Base-by-base conservation (phyloP, 495 filamentous ascomycete genomes). In the Parathielavia hyrcaniae region DNA sequence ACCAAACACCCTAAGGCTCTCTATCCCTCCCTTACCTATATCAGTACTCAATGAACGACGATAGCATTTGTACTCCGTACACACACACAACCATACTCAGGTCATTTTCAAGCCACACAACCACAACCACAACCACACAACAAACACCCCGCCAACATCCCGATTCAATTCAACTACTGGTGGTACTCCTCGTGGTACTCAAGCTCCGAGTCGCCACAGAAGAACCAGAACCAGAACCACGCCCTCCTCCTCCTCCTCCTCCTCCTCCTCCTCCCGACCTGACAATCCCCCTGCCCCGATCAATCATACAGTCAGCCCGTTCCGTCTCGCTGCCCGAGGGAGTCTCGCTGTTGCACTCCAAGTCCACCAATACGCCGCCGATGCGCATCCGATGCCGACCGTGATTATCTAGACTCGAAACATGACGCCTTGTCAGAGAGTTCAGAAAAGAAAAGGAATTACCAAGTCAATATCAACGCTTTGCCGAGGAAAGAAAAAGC, bases 291-390 rank as follows among this genome's bases (percentile, higher is more conserved):
- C 46, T 32, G 1, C 55, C 55, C 46, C 38, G 4, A n/a, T 46
- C 43, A 30, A 57, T 38, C 55, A 57, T 57, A 13, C 17, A 16
- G 5, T 57, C 55, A 19, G 48, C 40, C 49, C 48, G 49, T 20
- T 59, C 47, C 49, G 34, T 57, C 43, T 57, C 46, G 38, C 47
- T 57, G 19, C 38, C 40, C 55, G 40, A 57, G n/a, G 55, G 54
- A n/a, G 53, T 56, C 40, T 56, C 48, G 34, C 32, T 32, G 22
- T 40, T 32, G 22, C 16, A 10, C 19, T 40, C 38, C 36, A 17
- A 40, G 14, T 40, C 20, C 7, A 52, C 13, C 9, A 46, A 12
- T 30, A 53, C 32, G 41, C 40, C 41, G 57, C 49, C 49, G 49
- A 53, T 38, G 6, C 57, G 32, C 8, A 43, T 41, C 39, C 17